Conservation (phyloP, 805 yeast genomes). For the Saturnispora silvae region DNA sequence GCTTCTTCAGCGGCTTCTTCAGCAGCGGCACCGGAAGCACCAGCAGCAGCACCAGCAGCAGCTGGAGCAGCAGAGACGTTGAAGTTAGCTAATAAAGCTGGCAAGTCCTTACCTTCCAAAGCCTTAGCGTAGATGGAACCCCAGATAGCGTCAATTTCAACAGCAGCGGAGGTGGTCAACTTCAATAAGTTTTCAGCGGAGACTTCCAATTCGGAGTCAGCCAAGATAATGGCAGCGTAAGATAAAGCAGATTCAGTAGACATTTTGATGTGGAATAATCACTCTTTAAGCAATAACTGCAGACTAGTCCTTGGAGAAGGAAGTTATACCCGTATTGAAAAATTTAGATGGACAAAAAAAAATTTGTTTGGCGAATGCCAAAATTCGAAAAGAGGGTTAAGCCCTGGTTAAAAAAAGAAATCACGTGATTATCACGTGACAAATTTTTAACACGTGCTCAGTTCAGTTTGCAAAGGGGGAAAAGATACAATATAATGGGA, state of each 20-base stretch:
- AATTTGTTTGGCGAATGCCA: not conserved
- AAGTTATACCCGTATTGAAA: not conserved
- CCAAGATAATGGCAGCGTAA: constrained; percentile 96
- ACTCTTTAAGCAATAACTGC: constrained; percentile 31
- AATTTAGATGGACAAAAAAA: no score
- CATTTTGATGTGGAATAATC: constrained; percentile 51
- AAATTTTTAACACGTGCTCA: not conserved
- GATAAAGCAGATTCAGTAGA: constrained; percentile 87
- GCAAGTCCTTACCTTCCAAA: constrained; percentile 67
- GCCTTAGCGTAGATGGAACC: constrained; percentile 77
- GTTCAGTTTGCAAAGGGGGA: no score
- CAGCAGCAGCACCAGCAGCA: constrained; percentile 38
- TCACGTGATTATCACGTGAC: constrained; percentile 6
- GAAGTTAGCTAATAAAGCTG: constrained; percentile 54
- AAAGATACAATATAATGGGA: no score
- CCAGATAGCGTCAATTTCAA: constrained; percentile 69
- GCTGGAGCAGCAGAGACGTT: constrained; percentile 41
- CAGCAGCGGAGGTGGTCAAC: constrained; percentile 67
- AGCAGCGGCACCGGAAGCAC: constrained; percentile 35
- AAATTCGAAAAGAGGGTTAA: constrained; percentile 3
- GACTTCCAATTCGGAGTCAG: constrained; percentile 93
- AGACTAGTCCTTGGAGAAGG: constrained; percentile 30
- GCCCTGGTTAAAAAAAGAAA: not conserved
- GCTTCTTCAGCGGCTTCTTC: constrained; percentile 46
- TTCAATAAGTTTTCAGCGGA: constrained; percentile 70